phyloP scores from a whole-genome alignment of 2,329 filamentous ascomycete species.

The Trichophyton benhamiae region DNA sequence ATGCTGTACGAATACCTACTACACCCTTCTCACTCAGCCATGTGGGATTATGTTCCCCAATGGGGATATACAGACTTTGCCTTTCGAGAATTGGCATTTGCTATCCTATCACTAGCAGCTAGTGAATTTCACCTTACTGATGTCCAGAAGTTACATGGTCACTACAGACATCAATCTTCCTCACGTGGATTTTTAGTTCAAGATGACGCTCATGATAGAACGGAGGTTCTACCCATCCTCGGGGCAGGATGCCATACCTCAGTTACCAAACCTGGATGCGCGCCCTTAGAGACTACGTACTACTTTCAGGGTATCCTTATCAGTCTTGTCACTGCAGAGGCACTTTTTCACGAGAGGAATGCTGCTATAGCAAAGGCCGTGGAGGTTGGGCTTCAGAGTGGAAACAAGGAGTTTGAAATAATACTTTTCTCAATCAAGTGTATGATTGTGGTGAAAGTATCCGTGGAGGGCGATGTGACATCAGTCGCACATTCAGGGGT shows the following conservation, averaged over 20 bases:
- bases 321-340: neutral
- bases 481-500: neutral
- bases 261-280: neutral
- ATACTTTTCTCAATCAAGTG: neutral
- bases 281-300: neutral
- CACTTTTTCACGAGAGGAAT: neutral
- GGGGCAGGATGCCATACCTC: neutral
- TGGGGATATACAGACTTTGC: neutral
- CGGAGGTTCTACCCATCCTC: neutral
- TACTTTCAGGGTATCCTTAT: neutral
- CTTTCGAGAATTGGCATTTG: constrained; percentile 1
- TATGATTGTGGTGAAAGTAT: neutral
- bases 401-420: neutral
- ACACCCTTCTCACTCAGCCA: neutral
- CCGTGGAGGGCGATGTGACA: neutral
- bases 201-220: neutral
- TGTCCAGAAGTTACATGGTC: neutral
- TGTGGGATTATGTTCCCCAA: neutral
- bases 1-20: neutral
- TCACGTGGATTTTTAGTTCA: neutral
- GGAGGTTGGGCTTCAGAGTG: neutral
- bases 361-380: neutral
- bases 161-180: neutral
- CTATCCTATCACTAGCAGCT: constrained; percentile 3
- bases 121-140: neutral